Base-by-base conservation (phyloP, 176 grass and related monocot species). In the Musa troglodytarum region DNA sequence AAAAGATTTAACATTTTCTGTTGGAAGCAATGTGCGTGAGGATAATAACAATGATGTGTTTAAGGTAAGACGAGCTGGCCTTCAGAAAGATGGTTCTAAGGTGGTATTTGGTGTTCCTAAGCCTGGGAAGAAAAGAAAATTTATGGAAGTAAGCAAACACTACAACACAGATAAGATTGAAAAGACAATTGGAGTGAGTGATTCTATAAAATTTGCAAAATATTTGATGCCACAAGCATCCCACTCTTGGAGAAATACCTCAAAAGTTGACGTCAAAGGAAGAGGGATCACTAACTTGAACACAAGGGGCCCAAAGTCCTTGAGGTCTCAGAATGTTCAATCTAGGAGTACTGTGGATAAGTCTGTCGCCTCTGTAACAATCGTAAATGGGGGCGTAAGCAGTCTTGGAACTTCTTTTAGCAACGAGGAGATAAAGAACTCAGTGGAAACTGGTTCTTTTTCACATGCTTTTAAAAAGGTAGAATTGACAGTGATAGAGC, bases 121-220 rank as follows among this genome's bases (percentile, higher is more conserved):
- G 84, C 93, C 88, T 80, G 93, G 93, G 75, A 96, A 92, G 81
- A 96, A 83, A 74, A 89, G 88, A 56, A 96, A 96, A 67, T 96
- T 92, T 81, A 96, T 96, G 93, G 93, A 96, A 73, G 90, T 96
- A 63, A 96, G 93, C 81, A 96, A 92, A 81, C 89, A 90, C 64
- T 96, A 92, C 67, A 77, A 79, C 70, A 75, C 79, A 82, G 93
- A 82, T 21, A 84, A 90, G 62, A 49, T 76, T 68, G 86, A 85
- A 43, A 92, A 87, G 78, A 56, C 74, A 79, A 71, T 73, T 72
- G 86, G 85, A 71, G 75, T 34, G 43, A 90, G 68, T 83, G 71
- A 65, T 73, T 73, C 91, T 58, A 70, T 62, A 58, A 92, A 91
- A 77, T 55, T 57, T 50, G 52, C 49, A 5, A 90, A 86, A 81